These are phyloP conservation scores for Elongisporangium undulatum DNA, from an alignment of 352 stramenopile species.

Conservation along the genomic window DNA sequence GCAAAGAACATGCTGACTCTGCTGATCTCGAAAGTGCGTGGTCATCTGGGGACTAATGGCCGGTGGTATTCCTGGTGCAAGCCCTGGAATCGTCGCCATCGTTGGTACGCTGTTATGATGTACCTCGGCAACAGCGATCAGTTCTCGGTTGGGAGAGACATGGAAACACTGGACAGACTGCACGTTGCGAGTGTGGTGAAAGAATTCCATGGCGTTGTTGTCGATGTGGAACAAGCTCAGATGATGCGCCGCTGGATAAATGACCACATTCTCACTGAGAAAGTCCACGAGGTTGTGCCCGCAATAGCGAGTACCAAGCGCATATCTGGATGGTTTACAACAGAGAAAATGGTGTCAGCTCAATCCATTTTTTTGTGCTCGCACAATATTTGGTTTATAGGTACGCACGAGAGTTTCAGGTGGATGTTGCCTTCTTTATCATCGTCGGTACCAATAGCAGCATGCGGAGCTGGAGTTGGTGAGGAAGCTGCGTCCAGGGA, in stretches of 20 bases:
- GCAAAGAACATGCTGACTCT: conserved; percentile 37
- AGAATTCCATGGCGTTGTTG: conserved; percentile 60
- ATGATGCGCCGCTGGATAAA: conserved; percentile 69
- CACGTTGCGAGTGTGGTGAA: conserved; percentile 48
- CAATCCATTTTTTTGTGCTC: neutral
- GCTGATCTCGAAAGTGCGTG: conserved; percentile 22
- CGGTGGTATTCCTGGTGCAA: neutral
- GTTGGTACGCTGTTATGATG: conserved; percentile 17
- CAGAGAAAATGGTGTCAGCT: neutral
- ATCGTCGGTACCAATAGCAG: conserved; percentile 8
- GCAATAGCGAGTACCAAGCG: conserved; percentile 35
- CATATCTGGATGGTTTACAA: conserved; percentile 24
- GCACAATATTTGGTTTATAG: neutral
- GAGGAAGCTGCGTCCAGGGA: neutral
- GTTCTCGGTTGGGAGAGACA: conserved; percentile 60
- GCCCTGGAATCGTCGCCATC: neutral
- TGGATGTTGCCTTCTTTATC: conserved; percentile 31
- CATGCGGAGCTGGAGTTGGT: neutral
- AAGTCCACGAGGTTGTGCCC: conserved; percentile 50
- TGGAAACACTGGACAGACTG: conserved; percentile 64
- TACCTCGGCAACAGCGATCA: conserved; percentile 63
- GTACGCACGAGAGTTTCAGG: conserved; percentile 32
- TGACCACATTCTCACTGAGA: conserved; percentile 40
- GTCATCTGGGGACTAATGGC: neutral
- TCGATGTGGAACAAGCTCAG: conserved; percentile 61